Conservation (phyloP, 1,284 basidiomycete genomes). For the Ustilago esculenta region DNA sequence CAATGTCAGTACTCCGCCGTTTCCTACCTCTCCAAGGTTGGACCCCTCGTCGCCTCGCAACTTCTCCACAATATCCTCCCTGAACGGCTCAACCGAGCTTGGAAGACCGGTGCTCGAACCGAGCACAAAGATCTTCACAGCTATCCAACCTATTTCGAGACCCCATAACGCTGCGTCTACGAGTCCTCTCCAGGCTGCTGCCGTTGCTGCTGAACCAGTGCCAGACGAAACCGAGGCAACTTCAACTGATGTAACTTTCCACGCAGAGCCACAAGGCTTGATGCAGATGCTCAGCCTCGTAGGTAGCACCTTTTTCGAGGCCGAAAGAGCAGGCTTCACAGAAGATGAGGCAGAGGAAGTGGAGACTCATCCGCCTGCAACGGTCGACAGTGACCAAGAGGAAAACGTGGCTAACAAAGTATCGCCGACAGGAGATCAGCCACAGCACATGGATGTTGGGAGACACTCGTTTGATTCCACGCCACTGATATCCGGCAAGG, state of each 20-base stretch:
- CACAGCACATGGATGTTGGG: not conserved
- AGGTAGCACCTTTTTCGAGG: constrained; percentile 56
- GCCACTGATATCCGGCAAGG: constrained; percentile 8
- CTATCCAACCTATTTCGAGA: constrained; percentile 1
- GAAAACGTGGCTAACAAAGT: not conserved
- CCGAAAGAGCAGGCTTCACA: constrained; percentile 42
- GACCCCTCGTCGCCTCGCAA: constrained; percentile 41
- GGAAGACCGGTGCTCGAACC: constrained; percentile 25
- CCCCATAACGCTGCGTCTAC: not conserved
- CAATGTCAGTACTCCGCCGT: constrained; percentile 21
- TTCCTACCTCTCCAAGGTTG: constrained; percentile 37
- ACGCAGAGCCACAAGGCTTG: constrained; percentile 47
- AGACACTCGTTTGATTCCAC: constrained; percentile 5
- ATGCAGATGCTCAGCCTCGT: constrained; percentile 62
- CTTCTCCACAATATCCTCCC: constrained; percentile 43
- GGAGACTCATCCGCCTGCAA: not conserved
- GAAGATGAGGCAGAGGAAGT: constrained; percentile 36
- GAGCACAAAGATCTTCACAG: constrained; percentile 17
- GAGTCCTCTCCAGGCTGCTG: not conserved
- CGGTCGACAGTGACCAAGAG: not conserved
- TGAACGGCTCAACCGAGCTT: constrained; percentile 35
- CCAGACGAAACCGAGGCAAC: not conserved
- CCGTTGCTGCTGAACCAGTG: not conserved
- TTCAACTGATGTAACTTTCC: constrained; percentile 18
- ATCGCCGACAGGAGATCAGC: not conserved